Conservation (phyloP, 164 flowering plant genomes). For the Sextonia rubra region DNA sequence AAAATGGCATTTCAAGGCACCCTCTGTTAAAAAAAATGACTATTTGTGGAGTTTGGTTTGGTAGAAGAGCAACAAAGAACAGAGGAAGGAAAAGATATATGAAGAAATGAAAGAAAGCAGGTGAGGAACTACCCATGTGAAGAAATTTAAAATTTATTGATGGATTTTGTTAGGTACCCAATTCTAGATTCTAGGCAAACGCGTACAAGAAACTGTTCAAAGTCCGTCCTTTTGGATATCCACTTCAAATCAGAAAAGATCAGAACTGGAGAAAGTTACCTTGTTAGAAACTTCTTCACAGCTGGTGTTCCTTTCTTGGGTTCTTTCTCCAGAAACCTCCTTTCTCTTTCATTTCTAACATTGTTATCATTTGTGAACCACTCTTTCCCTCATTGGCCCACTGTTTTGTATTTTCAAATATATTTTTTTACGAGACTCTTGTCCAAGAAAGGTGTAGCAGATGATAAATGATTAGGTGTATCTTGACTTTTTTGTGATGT, state of each 20-base stretch:
- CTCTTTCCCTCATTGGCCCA: neutral
- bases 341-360: neutral
- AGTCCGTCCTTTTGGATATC: neutral
- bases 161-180: neutral
- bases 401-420: no score
- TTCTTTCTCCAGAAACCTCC: neutral
- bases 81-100: neutral
- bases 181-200: neutral
- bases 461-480: no score
- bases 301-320: neutral
- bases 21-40: conserved; percentile 5
- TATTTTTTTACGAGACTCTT: no score
- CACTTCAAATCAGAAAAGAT: neutral
- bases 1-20: conserved; percentile 5
- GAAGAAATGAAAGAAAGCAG: neutral
- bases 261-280: neutral
- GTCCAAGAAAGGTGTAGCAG: no score
- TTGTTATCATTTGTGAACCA: neutral
- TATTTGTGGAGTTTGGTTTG: conserved; percentile 21
- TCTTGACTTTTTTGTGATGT: no score
- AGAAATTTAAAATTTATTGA: neutral
- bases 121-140: neutral
- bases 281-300: neutral
- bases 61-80: conserved; percentile 21
- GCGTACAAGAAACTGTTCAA: neutral